Evolutionary conservation across 306 rosid species (phyloP), one percentile per base, ranked within the genome.

Genomic region (Vigna radiata): DNA sequence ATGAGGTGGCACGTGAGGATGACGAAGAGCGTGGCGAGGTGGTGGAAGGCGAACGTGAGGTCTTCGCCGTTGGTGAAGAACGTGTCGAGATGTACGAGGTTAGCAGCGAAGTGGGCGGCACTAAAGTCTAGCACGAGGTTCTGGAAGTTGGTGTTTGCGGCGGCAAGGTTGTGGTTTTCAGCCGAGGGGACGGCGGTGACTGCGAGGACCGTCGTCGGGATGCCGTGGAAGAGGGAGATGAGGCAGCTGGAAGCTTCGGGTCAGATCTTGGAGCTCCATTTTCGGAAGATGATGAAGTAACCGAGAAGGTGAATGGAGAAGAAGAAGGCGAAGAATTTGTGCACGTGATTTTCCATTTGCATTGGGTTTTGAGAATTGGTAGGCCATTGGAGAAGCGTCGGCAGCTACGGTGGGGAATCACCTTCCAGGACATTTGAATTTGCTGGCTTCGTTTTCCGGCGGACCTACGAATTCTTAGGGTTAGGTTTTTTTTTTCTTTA

Each of bases 221-320:
- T 89, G 54, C 97, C 97, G 73, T 91, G 97, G 4, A 79, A 80
- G 6, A 88, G 70, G 50, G 92, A 89, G 27, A 91, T 91, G 7
- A 86, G 62, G 56, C 96, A 91, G 70, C 92, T 87, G 1, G 96
- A 70, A 2, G 96, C 90, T 70, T 87, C 90, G 77, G 93, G 91
- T 73, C 96, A 92, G 85, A 77, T 83, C 82, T 87, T 85, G 50
- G 94, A 83, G 80, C 84, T 78, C 96, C 96, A 91, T n/a, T 49
- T 61, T 0, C 92, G 92, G 64, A 91, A 89, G 12, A 89, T 74
- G 56, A 88, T 13, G 86, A 89, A 89, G 72, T 82, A 83, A 54
- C 83, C 94, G 4, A 83, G 5, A 75, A 88, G 70, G 63, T 91
- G 89, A 81, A 81, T 43, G 10, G 29, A n/a, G n/a, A n/a, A 46